These are phyloP conservation scores for Theobroma cacao DNA, from an alignment of 345 rosid species.

Conservation along the genomic window DNA sequence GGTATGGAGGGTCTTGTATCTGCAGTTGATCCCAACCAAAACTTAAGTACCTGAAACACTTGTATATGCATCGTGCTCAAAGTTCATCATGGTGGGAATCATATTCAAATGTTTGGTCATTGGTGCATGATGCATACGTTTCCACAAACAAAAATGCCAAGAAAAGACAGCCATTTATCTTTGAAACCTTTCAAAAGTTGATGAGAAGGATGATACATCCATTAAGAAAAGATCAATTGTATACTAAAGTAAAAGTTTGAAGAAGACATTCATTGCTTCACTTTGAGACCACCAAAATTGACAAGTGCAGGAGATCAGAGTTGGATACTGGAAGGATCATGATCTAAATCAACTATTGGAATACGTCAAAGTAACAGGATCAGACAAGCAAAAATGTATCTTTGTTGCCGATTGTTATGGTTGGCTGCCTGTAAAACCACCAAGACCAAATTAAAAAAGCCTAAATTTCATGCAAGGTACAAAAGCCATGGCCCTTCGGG, in stretches of 20 bases:
- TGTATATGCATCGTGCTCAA: not conserved
- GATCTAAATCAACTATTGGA: not conserved
- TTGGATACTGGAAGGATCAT: not conserved
- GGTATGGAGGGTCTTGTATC: conserved; percentile 11
- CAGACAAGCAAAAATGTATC: not conserved
- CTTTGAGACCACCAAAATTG: not conserved
- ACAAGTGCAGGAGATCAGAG: not conserved
- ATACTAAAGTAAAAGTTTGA: not conserved
- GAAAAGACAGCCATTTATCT: conserved; percentile 15
- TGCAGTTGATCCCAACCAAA: conserved; percentile 1
- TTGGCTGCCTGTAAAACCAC: not conserved
- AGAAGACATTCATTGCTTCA: not conserved
- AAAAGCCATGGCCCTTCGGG: conserved; percentile 22
- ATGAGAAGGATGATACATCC: conserved; percentile 2
- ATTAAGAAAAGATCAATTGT: not conserved
- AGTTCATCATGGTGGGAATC: conserved; percentile 13
- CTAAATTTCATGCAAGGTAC: not conserved
- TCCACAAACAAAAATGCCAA: conserved; percentile 39
- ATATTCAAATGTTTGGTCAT: conserved; percentile 10
- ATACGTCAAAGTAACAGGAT: not conserved
- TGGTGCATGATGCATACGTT: conserved; percentile 62
- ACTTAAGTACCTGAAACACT: conserved; percentile 30
- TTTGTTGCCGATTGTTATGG: not conserved
- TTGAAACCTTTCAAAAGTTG: conserved; percentile 8
- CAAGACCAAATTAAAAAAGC: not conserved